These are phyloP conservation scores for Eragrostis tef DNA, from an alignment of 202 grass and related monocot species.

Conservation along the genomic window DNA sequence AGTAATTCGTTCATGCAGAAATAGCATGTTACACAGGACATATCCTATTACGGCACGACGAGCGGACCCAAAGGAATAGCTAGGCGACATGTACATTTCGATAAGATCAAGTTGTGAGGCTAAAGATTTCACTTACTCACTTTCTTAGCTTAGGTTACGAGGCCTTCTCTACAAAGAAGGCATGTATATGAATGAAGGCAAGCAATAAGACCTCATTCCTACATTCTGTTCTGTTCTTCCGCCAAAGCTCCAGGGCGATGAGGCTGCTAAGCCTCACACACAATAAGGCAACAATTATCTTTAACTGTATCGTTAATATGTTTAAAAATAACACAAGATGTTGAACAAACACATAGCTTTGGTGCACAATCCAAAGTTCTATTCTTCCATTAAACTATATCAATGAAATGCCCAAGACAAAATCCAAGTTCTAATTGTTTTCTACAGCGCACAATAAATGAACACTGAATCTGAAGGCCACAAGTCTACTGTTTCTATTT, in stretches of 20 bases:
- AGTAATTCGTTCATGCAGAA: background rate
- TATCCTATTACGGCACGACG: background rate
- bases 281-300: background rate
- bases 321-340: background rate
- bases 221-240: background rate
- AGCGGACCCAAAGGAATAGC: background rate
- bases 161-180: background rate
- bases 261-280: background rate
- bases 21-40: background rate
- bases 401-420: background rate
- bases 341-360: background rate
- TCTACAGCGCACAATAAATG: background rate
- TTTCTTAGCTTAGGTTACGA: background rate
- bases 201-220: background rate
- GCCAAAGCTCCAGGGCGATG: background rate
- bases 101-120: background rate
- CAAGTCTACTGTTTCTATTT: background rate
- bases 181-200: background rate
- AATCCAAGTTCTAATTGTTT: background rate
- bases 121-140: background rate
- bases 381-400: too few relatives aligned
- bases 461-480: background rate
- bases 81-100: background rate
- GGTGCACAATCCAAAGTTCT: too few relatives aligned
- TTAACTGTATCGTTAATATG: background rate